Evolutionary conservation across 2,329 filamentous ascomycete species (phyloP), one percentile per base, ranked within the genome.

Genomic region (Beauveria medogensis): DNA sequence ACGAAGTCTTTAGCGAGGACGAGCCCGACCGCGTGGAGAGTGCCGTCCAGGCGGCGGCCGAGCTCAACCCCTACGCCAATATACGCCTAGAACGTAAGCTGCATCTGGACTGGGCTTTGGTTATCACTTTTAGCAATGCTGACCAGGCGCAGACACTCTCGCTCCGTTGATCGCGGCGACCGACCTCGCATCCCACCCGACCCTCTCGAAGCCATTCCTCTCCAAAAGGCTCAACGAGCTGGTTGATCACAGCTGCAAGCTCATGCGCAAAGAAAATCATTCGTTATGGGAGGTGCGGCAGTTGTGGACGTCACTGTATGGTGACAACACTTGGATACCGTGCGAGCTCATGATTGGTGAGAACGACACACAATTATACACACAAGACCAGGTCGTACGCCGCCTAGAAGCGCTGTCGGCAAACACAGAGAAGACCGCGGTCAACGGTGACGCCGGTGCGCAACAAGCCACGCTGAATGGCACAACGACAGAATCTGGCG

Each of bases 211-310:
- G 66, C 86, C 90, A 0, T 94, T 91, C 70, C 87, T 81, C 16
- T 90, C 88, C 55, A 86, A 84, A 65, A 89, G 88, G 12, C 80
- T 94, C 20, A 86, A 84, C 55, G 83, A 90, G 64, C 81, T 95
- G 60, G 84, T 87, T 20, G 79, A 80, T 50, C 86, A 92, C 73
- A 87, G 85, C 59, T 82, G 84, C 65, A 80, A 83, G 61, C 87
- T 90, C 66, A 84, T 91, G 77, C 85, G 90, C 61, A 88, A 88
- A 69, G 91, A 94, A 70, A 89, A 89, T 64, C 78, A 79, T 28
- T 85, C 86, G 5, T 76, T 93, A 12, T 90, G 87, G 83, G 85
- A 84, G 67, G 86, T 91, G 52, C 91, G 91, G 70, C 84, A 88
- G 65, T 75, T 94, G 55, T 80, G 91, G 65, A 89, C 87, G 37